Conservation (phyloP, 139 green algal genomes). For the Coelastrella sp. region DNA sequence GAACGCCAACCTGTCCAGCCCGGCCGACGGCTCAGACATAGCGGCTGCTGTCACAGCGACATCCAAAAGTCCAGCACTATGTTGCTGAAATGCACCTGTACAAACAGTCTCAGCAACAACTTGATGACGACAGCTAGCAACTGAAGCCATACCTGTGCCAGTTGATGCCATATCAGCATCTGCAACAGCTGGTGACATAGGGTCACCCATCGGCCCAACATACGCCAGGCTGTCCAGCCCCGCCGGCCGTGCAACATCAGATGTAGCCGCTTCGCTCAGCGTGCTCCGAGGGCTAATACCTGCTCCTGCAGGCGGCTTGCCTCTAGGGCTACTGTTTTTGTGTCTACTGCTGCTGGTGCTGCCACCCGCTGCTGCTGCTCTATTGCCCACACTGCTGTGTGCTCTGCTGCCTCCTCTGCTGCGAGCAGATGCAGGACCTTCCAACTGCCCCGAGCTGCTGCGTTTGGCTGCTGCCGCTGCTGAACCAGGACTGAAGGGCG, state of each 20-base stretch:
- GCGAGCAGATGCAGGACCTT: neutral
- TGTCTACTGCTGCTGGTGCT: slow-evolving; percentile 18
- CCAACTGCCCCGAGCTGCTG: neutral
- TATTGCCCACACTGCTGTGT: neutral
- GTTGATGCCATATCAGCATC: slow-evolving; percentile 31
- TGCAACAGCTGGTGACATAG: neutral
- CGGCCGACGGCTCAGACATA: no score
- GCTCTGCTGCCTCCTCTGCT: slow-evolving; percentile 15
- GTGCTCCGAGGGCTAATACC: neutral
- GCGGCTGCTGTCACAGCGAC: neutral
- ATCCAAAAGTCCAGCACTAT: neutral
- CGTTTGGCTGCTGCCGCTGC: slow-evolving; percentile 25
- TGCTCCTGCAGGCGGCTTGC: neutral
- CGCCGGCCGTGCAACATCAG: neutral
- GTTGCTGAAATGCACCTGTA: neutral
- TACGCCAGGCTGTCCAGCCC: neutral
- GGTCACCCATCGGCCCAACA: neutral
- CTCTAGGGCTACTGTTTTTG: neutral
- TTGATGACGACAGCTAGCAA: neutral
- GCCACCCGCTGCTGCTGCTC: neutral
- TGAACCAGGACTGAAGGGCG: neutral
- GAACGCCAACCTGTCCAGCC: no score
- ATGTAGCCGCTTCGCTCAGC: neutral
- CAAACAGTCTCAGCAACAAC: no score
- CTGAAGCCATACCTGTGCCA: slow-evolving; percentile 1